Evolutionary conservation across 139 green algal species (phyloP), one percentile per base, ranked within the genome.

Genomic region (Coelastrella sp.): DNA sequence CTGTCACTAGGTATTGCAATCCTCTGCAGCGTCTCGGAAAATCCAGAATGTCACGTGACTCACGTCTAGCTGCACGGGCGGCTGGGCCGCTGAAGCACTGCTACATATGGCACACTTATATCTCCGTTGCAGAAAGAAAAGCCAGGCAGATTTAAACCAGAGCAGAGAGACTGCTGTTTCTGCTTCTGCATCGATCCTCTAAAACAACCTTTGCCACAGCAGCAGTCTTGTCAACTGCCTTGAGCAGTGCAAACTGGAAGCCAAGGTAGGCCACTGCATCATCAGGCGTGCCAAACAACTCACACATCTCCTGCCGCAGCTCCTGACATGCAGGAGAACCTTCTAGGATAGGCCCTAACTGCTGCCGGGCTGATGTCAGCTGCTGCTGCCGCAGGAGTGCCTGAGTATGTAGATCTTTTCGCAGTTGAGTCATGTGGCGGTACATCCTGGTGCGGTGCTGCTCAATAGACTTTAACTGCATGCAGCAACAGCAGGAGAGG

Each of bases 231-330:
- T 86, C 81, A 7, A 70, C 6, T 12, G n/a, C 61, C 81, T 86
- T 86, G 7, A 75, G 27, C 22, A 74, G n/a, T 4, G 81, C 81
- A 86, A 86, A 86, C n/a, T 86, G 81, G 24, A 86, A 86, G n/a
- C 81, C 59, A n/a, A 74, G n/a, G n/a, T 73, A 86, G 20, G 20
- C 27, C n/a, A 86, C 81, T 35, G 63, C 81, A 75, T 86, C 81
- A 75, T 86, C 81, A 49, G 65, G 22, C 11, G 57, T 49, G 22
- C 81, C 60, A n/a, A 86, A 65, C 20, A 66, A 27, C 59, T 73
- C 6, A 25, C 12, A 11, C 24, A 86, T 73, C 19, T 72, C 59
- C 59, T 75, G 58, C 22, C 63, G 58, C n/a, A 74, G 17, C 22
- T 74, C 20, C 12, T 14, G 19, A 76, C 68, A 76, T 25, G 24